Conservation (phyloP, 768 basidiomycete genomes). For the Megacollybia marginata region DNA sequence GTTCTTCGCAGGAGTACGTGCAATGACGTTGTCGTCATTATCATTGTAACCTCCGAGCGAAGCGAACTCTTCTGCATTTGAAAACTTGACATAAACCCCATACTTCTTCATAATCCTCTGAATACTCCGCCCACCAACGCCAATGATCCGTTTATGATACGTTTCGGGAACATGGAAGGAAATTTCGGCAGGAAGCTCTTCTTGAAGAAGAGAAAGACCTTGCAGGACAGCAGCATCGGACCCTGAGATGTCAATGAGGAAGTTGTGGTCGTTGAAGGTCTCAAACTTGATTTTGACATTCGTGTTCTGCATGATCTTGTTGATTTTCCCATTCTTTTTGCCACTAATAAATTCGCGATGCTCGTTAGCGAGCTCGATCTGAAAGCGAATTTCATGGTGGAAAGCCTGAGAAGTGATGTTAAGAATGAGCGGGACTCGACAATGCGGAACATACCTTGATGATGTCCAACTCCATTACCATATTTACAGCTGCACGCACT, state of each 20-base stretch:
- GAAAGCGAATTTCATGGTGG: constrained; percentile 97
- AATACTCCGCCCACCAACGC: constrained; percentile 95
- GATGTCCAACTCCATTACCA: constrained; percentile 87
- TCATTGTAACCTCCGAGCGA: constrained; percentile 91
- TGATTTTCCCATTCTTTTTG: constrained; percentile 99
- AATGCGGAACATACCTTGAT: constrained; percentile 57
- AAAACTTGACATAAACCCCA: constrained; percentile 99
- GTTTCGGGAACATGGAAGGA: constrained; percentile 98
- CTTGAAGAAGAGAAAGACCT: constrained; percentile 84
- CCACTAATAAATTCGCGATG: constrained; percentile 98
- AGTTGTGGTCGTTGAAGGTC: constrained; percentile 94
- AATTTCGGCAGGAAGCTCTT: constrained; percentile 96
- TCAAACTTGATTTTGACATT: constrained; percentile 99
- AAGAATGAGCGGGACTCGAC: background rate
- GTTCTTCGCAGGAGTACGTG: constrained; percentile 97
- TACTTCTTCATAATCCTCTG: constrained; percentile 99
- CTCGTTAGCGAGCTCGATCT: constrained; percentile 95
- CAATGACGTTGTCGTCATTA: constrained; percentile 97
- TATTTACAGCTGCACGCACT: constrained; percentile 76
- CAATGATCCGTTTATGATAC: constrained; percentile 98
- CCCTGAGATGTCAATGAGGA: constrained; percentile 87
- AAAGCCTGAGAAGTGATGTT: constrained; percentile 49
- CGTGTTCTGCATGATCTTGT: constrained; percentile 98
- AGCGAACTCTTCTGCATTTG: constrained; percentile 95
- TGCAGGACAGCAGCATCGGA: constrained; percentile 79